These are phyloP conservation scores for Cyclanthera cordifolia DNA, from an alignment of 306 rosid species.

Conservation along the genomic window DNA sequence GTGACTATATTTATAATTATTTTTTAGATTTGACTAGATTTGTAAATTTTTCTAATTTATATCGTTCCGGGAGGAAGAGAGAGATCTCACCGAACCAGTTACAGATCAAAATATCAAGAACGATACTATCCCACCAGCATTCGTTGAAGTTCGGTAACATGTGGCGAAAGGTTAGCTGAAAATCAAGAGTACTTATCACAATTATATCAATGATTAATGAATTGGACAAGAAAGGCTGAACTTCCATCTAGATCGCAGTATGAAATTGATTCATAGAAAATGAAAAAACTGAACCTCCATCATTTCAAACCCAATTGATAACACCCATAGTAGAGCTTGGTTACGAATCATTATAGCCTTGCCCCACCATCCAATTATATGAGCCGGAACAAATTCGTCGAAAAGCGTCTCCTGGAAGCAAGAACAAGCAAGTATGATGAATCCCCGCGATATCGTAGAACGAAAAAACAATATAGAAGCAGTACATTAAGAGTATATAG, in stretches of 20 bases:
- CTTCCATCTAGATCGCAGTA: not conserved
- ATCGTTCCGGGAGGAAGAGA: not conserved
- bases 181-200: conserved; percentile 14
- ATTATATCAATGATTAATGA: not conserved
- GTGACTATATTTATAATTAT: no score
- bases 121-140: conserved; percentile 99
- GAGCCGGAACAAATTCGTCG: conserved; percentile 94
- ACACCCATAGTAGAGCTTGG: conserved; percentile 93
- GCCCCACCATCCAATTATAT: conserved; percentile 99
- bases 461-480: conserved; percentile 2
- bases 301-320: conserved; percentile 87
- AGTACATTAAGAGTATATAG: conserved; percentile 16
- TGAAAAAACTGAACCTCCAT: conserved; percentile 66
- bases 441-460: not conserved
- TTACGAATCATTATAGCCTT: conserved; percentile 97
- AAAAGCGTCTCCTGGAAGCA: conserved; percentile 74
- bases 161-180: conserved; percentile 91
- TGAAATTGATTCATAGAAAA: conserved; percentile 6
- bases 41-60: no score
- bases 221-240: not conserved
- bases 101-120: conserved; percentile 91
- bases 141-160: conserved; percentile 97
- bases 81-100: conserved; percentile 90
- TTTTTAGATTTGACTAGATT: no score
- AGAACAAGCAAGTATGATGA: not conserved